Conservation (phyloP, 2,329 filamentous ascomycete species). For the Fusarium stilboides region DNA sequence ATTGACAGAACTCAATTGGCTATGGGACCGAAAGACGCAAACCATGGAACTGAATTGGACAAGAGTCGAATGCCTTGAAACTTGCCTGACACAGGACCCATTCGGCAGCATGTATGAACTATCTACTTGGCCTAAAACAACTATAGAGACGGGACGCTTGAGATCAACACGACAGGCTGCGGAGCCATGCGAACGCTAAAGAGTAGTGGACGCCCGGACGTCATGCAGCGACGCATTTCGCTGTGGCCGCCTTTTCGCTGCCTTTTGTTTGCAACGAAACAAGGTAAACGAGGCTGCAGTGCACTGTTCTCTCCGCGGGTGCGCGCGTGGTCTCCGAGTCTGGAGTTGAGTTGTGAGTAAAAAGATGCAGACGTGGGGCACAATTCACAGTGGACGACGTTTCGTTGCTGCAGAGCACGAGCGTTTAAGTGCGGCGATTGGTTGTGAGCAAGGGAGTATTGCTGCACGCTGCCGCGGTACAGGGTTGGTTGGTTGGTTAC, state of each 20-base stretch:
- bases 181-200: conserved; percentile 24
- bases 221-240: conserved; percentile 26
- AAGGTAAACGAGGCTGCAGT: conserved; percentile 45
- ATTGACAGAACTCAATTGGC: conserved; percentile 26
- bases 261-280: conserved; percentile 16
- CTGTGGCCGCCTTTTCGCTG: conserved; percentile 34
- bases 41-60: conserved; percentile 17
- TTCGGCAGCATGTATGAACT: conserved; percentile 8
- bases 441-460: conserved; percentile 3
- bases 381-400: conserved; percentile 13
- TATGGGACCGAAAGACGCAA: conserved; percentile 20
- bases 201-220: conserved; percentile 24
- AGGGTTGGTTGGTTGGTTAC: conserved; percentile 26
- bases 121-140: conserved; percentile 4
- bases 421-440: conserved; percentile 27
- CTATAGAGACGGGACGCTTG: conserved; percentile 16
- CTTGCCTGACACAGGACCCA: conserved; percentile 22
- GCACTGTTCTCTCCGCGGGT: conserved; percentile 17
- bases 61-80: conserved; percentile 31
- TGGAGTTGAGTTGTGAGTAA: conserved; percentile 10
- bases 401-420: conserved; percentile 28
- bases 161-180: conserved; percentile 29
- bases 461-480: conserved; percentile 30
- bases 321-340: conserved; percentile 24
- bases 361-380: conserved; percentile 12